Percentiles rank a stretch among this genome's conserved stretches.
phyloP scores from a whole-genome alignment of 108 stramenopile genomes.

The Mediolabrus comicus region DNA sequence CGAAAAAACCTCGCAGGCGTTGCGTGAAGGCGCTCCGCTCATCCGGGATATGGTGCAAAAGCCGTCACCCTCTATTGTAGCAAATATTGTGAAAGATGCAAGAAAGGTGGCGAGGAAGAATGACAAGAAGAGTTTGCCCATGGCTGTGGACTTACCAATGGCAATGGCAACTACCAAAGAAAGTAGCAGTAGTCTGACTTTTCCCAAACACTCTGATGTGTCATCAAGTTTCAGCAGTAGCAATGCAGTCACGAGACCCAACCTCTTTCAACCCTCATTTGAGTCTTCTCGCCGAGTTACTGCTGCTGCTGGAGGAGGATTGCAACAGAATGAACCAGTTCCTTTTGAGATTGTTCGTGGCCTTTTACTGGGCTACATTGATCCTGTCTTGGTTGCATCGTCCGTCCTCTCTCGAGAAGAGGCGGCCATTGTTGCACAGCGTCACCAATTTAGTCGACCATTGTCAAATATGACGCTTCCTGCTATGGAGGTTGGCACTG shows the following conservation, averaged over 20 bases:
- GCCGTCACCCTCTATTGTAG: constrained; percentile 4
- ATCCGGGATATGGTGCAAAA: constrained; percentile 38
- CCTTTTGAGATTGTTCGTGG: constrained; percentile 32
- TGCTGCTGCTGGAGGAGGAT: neutral
- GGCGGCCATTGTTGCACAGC: constrained; percentile 25
- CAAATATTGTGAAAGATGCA: constrained; percentile 21
- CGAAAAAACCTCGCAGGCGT: constrained; percentile 81
- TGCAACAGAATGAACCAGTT: constrained; percentile 7
- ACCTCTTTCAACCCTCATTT: neutral
- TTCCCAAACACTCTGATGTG: neutral
- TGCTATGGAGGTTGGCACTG: too few species aligned
- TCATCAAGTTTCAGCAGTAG: neutral
- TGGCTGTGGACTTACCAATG: neutral
- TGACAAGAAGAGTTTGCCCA: constrained; percentile 10
- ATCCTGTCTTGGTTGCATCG: constrained; percentile 22
- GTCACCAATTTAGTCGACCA: neutral
- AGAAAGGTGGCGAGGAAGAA: constrained; percentile 23
- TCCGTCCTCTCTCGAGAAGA: constrained; percentile 33
- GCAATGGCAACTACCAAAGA: too few species aligned
- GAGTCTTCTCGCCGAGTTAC: neutral
- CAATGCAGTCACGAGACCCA: neutral
- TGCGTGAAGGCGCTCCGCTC: constrained; percentile 85
- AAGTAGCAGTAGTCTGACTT: too few species aligned
- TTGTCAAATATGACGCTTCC: too few species aligned
- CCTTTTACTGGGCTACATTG: constrained; percentile 34